Base-by-base conservation (phyloP, 495 filamentous ascomycete genomes). In the Xylaria intraflava region DNA sequence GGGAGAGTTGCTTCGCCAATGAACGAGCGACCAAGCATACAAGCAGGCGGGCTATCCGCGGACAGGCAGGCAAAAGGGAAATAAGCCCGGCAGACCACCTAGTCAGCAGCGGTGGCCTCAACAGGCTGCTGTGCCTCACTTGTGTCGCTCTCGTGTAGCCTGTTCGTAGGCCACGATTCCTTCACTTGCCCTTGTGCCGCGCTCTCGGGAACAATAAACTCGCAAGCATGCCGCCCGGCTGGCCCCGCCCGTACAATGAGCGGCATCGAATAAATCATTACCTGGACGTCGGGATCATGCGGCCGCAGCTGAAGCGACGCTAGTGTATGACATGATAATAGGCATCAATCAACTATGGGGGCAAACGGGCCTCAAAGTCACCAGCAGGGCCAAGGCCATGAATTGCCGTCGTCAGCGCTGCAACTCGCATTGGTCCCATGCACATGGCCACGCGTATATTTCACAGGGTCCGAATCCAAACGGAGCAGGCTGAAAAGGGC, bases 81-180 rank as follows among this genome's bases (percentile, higher is more conserved):
- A 11, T 46, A n/a, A 9, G 10, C 17, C 2, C 38, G n/a, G 17
- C 48, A 10, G 19, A 38, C 26, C n/a, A 26, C n/a, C 35, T 49
- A 14, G 46, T 38, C 40, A 41, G 39, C 17, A 26, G 29, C 39
- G 9, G 27, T 29, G 14, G 14, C 23, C 26, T 33, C 23, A 23
- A 29, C 8, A 27, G 6, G 36, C 27, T 38, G 40, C 44, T 27
- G n/a, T 46, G 49, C 49, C 39, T 40, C 39, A 29, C 49, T 39
- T 51, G 48, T 49, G 38, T 45, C 17, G 40, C 39, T 41, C 20
- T 52, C 33, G 49, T 53, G 41, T 43, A 46, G 31, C 50, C 35
- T 14, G 5, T 30, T 46, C 30, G 42, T 53, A 46, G 41, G 41
- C 39, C 23, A 42, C 6, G 11, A 45, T 29, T 36, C 41, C 14